Conservation (phyloP, 31 red algal species). For the Bonnemaisonia californica region DNA sequence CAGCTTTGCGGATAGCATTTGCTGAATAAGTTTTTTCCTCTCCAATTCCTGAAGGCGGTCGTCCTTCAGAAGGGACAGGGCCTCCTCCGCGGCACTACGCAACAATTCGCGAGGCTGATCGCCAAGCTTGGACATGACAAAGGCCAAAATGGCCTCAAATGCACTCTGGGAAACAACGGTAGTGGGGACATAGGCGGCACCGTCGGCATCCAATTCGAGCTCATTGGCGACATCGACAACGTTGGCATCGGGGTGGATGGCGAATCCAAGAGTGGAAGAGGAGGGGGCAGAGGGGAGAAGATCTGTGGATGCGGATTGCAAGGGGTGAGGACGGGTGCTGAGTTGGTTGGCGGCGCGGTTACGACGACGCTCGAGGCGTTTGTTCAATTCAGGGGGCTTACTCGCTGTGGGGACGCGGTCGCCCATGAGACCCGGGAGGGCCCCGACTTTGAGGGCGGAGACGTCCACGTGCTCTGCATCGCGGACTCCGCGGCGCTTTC, state of each 20-base stretch:
- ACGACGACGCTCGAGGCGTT: conserved; percentile 41
- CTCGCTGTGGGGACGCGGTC: conserved; percentile 44
- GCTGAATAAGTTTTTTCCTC: conserved; percentile 47
- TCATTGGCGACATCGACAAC: conserved; percentile 70
- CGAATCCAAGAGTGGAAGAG: neutral
- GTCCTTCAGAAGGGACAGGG: conserved; percentile 62
- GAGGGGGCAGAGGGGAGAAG: neutral
- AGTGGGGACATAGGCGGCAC: conserved; percentile 67
- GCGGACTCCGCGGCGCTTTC: conserved; percentile 32
- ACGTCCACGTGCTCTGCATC: conserved; percentile 53
- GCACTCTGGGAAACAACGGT: conserved; percentile 68
- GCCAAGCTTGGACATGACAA: conserved; percentile 79
- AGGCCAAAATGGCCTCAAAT: conserved; percentile 76
- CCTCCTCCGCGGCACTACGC: conserved; percentile 75
- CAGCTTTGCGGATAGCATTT: conserved; percentile 46
- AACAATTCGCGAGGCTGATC: conserved; percentile 92
- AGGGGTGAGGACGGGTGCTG: neutral
- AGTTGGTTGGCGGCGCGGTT: neutral
- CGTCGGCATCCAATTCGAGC: conserved; percentile 54
- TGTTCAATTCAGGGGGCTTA: conserved; percentile 31
- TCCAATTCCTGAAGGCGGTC: conserved; percentile 40
- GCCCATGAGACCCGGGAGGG: conserved; percentile 78
- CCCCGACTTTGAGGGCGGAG: conserved; percentile 49
- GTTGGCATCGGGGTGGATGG: neutral
- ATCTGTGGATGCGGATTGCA: neutral